These are phyloP conservation scores for Clarireedia hainanense DNA, from an alignment of 2,329 filamentous ascomycete genomes.

Conservation along the genomic window DNA sequence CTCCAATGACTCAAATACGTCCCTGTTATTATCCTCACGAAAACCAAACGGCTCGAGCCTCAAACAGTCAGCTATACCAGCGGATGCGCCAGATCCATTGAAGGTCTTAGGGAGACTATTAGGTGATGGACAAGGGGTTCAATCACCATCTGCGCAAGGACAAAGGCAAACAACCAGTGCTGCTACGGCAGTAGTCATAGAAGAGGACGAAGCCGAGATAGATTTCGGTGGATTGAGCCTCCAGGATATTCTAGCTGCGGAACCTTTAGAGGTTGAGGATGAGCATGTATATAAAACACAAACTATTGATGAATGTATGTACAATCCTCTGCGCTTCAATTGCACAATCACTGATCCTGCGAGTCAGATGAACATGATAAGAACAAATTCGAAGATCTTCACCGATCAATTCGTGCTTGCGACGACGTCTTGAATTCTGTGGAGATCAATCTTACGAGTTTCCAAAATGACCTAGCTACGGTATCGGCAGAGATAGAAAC, in stretches of 20 bases:
- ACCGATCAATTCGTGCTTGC: conserved; percentile 81
- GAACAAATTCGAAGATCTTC: conserved; percentile 80
- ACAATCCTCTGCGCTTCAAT: conserved; percentile 6
- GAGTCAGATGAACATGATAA: conserved; percentile 66
- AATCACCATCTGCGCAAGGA: conserved; percentile 8
- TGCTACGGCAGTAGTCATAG: conserved; percentile 31
- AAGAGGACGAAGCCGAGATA: conserved; percentile 57
- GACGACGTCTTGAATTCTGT: conserved; percentile 91
- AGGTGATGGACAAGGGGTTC: conserved; percentile 21
- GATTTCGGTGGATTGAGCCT: conserved; percentile 76
- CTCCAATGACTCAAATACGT: conserved; percentile 69
- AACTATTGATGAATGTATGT: conserved; percentile 66
- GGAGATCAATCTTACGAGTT: conserved; percentile 84
- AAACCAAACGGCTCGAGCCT: conserved; percentile 59
- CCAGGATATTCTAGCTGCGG: conserved; percentile 40
- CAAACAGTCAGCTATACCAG: conserved; percentile 43
- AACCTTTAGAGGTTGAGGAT: conserved; percentile 8
- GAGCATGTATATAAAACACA: conserved; percentile 42
- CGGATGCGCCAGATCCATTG: conserved; percentile 60
- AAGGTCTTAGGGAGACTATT: conserved; percentile 50
- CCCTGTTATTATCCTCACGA: conserved; percentile 58
- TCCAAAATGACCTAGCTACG: conserved; percentile 83
- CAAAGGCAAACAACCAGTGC: conserved; percentile 3
- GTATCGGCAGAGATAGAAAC: conserved; percentile 96
- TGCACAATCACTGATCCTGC: conserved; percentile 10